These are phyloP conservation scores for Pleomassaria siparia DNA, from an alignment of 2,329 filamentous ascomycete species.

Conservation along the genomic window DNA sequence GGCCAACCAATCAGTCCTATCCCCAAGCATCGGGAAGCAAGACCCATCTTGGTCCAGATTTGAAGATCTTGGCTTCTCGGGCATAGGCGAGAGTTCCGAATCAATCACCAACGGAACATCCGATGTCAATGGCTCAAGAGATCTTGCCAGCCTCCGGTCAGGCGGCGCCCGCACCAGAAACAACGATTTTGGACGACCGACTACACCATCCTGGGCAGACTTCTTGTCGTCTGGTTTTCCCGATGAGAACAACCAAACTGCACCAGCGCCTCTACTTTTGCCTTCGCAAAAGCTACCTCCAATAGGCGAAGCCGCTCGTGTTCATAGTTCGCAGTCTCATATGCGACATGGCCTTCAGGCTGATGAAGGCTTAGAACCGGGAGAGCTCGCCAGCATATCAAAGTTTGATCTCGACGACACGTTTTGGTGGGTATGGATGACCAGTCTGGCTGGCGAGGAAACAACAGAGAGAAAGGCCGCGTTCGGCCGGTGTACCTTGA, in stretches of 20 bases:
- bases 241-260: constrained; percentile 68
- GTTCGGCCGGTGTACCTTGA: constrained; percentile 88
- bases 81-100: constrained; percentile 67
- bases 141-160: constrained; percentile 72
- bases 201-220: constrained; percentile 97
- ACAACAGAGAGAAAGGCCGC: constrained; percentile 82
- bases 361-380: constrained; percentile 76
- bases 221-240: constrained; percentile 93
- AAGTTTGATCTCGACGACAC: constrained; percentile 86
- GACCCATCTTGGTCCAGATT: constrained; percentile 97
- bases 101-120: constrained; percentile 29
- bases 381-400: constrained; percentile 90
- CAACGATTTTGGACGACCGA: constrained; percentile 75
- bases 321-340: constrained; percentile 85
- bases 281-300: constrained; percentile 92
- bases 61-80: constrained; percentile 89
- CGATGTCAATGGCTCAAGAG: constrained; percentile 52
- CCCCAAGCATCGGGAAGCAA: constrained; percentile 51
- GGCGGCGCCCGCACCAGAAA: constrained; percentile 68
- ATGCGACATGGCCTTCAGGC: constrained; percentile 63
- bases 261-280: constrained; percentile 70
- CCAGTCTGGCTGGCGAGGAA: constrained; percentile 88
- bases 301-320: constrained; percentile 67
- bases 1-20: constrained; percentile 76
- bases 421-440: constrained; percentile 99